Percentiles rank a stretch among this genome's conserved stretches.
Conservation (phyloP, 1,284 basidiomycete genomes). For the Sporisorium exsertum region DNA sequence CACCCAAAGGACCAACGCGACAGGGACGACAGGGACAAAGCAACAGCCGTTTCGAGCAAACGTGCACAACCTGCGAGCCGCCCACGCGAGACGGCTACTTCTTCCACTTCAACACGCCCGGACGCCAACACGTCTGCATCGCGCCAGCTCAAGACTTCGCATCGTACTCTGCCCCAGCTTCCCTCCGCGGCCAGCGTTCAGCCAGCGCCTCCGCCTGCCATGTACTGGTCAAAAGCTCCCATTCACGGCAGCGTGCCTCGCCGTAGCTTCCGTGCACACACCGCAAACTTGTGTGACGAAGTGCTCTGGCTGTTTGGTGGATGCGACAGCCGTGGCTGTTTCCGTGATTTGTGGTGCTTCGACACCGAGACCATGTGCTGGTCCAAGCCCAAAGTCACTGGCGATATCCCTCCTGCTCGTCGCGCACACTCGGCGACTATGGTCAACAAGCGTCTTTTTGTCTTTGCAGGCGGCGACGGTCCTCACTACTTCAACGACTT, state of each 20-base stretch:
- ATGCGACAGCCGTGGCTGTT: slow-evolving; percentile 82
- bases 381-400: slow-evolving; percentile 71
- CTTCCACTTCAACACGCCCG: slow-evolving; percentile 16
- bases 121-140: slow-evolving; percentile 11
- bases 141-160: slow-evolving; percentile 33
- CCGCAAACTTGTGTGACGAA: slow-evolving; percentile 83
- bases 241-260: slow-evolving; percentile 81
- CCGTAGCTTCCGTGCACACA: slow-evolving; percentile 84
- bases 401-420: slow-evolving; percentile 73
- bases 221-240: slow-evolving; percentile 89
- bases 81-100: slow-evolving; percentile 12
- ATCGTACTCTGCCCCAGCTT: slow-evolving; percentile 47
- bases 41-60: slow-evolving; percentile 11
- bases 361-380: slow-evolving; percentile 92
- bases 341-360: slow-evolving; percentile 84
- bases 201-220: slow-evolving; percentile 70
- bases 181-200: slow-evolving; percentile 50
- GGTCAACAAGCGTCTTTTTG: slow-evolving; percentile 80
- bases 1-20: slow-evolving; percentile 24
- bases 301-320: slow-evolving; percentile 89
- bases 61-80: slow-evolving; percentile 14
- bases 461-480: slow-evolving; percentile 88
- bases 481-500: slow-evolving; percentile 75
- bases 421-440: slow-evolving; percentile 89
- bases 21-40: slow-evolving; percentile 14